Percentiles rank a stretch among this genome's conserved stretches.
Evolutionary conservation across 257 asterid species (phyloP).

Genomic region (Solanum commersonii): DNA sequence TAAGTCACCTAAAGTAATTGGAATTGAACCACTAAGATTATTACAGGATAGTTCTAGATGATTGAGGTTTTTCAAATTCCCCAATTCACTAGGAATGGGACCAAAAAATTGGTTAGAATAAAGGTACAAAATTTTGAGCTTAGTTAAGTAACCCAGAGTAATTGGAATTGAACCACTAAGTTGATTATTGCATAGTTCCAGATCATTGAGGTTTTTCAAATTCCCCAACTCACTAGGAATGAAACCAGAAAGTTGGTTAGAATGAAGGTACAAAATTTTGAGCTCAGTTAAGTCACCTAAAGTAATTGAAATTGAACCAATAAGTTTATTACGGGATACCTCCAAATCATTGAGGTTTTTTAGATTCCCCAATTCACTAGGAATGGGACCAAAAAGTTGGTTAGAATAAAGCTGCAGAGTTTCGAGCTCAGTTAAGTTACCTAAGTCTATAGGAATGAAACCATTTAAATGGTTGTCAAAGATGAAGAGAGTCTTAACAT

Average conservation of each 20-base stretch:
- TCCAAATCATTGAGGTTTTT: too few relatives aligned
- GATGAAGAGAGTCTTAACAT: not conserved
- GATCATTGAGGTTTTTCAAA: not conserved
- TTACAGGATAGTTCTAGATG: not conserved
- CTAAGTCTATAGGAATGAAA: not conserved
- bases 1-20: not conserved
- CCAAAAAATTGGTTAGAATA: not conserved
- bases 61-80: not conserved
- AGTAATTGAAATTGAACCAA: too few relatives aligned
- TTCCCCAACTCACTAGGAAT: constrained; percentile 1
- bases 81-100: constrained; percentile 3
- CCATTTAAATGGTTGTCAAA: not conserved
- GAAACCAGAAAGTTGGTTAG: not conserved
- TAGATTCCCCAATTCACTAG: not conserved
- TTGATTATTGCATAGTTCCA: fast-evolving
- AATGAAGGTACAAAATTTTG: not conserved
- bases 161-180: constrained; percentile 3
- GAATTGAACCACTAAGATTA: constrained; percentile 2
- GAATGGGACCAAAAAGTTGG: constrained; percentile 2
- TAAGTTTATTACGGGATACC: too few relatives aligned
- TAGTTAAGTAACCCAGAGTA: not conserved
- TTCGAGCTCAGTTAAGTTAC: not conserved
- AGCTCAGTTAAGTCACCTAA: not conserved
- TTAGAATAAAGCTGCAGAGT: not conserved
- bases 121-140: not conserved